Conservation (phyloP, 345 rosid genomes). For the Arabidopsis thaliana region TAIR10.1 NC_003070.9:4372001-4372500, state of each 20-base stretch:
- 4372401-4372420: slow-evolving; percentile 30
- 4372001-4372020: slow-evolving; percentile 31
- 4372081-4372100: slow-evolving; percentile 33
- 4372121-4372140: slow-evolving; percentile 35
- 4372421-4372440: slow-evolving; percentile 41
- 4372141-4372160: slow-evolving; percentile 30
- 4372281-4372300: not conserved
- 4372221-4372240: not conserved
- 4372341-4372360: not conserved
- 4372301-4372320: not conserved
- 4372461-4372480: slow-evolving; percentile 3
- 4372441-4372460: slow-evolving; percentile 44
- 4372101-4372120: slow-evolving; percentile 32
- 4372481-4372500: slow-evolving; percentile 36
- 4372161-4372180: not conserved
- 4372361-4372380: not conserved
- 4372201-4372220: not conserved
- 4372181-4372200: not conserved
- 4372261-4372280: not conserved
- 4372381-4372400: not conserved
- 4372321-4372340: not conserved
- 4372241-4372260: not conserved
- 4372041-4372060: slow-evolving; percentile 29
- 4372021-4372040: slow-evolving; percentile 41
- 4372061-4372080: not conserved